Evolutionary conservation across 352 stramenopile genomes (phyloP), one percentile per base, ranked within the genome.

Genomic region (Globisporangium takayamanum): DNA sequence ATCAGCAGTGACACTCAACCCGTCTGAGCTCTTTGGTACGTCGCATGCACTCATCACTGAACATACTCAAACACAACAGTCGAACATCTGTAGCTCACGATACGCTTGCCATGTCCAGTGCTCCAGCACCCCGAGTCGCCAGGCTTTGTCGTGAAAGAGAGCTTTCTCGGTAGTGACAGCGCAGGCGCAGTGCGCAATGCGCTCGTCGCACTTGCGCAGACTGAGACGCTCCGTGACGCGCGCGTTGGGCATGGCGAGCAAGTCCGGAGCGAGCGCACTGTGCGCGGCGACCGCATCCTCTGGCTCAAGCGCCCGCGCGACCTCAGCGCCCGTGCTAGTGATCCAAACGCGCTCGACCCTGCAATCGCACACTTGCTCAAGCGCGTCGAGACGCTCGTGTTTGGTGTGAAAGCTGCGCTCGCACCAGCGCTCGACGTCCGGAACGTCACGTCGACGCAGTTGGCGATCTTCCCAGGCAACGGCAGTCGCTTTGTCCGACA

Each of bases 401-500:
- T 78, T 53, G 72, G 69, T 25, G 60, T 86, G 25, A 86, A 82
- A 51, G 78, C 77, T 11, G 69, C 70, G 0, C 69, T 74, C 4
- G 50, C 50, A 28, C 73, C 74, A 2, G 61, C 78, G 45, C 36
- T 89, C n/a, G 66, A 81, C 54, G 26, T 88, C 48, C 76, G 78
- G 39, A 88, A 89, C 57, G 52, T 87, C 36, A 84, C 80, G 47
- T 92, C 82, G 15, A 88, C 74, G 10, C 82, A 92, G 53, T 76
- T 92, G 33, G 79, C 82, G 16, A 71, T 92, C 36, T 91, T 91
- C 70, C 76, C 80, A 56, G 82, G 78, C 55, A 67, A 92, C 45
- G 76, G 80, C 15, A 76, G 72, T 36, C 74, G 79, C 18, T 89
- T 92, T 61, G 72, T 88, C 18, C 80, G 76, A 57, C 79, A 92